phyloP scores from a whole-genome alignment of 768 basidiomycete species.

The Trametes elegans region DNA sequence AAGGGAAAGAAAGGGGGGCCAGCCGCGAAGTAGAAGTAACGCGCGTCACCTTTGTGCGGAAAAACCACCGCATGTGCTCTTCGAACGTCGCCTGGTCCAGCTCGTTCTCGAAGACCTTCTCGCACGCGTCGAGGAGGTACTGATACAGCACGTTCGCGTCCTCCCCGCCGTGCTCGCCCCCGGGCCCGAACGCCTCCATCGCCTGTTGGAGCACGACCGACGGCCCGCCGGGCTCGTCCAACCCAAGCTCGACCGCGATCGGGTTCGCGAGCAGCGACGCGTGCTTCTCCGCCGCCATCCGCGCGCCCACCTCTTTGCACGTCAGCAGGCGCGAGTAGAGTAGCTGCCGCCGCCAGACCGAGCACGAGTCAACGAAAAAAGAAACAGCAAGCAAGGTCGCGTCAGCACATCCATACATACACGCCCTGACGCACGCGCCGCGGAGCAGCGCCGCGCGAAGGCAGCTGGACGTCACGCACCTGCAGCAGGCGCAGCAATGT shows the following conservation, averaged over 20 bases:
- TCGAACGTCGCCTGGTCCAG: constrained; percentile 91
- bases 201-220: constrained; percentile 67
- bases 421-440: too few species aligned
- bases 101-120: constrained; percentile 91
- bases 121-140: constrained; percentile 87
- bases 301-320: constrained; percentile 80
- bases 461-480: constrained; percentile 45
- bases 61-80: constrained; percentile 94
- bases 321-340: constrained; percentile 83
- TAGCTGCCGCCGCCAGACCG: constrained; percentile 44
- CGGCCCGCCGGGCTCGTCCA: constrained; percentile 81
- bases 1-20: neutral
- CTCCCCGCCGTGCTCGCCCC: constrained; percentile 34
- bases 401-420: constrained; percentile 15
- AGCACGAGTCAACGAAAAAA: neutral
- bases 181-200: constrained; percentile 51
- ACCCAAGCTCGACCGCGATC: constrained; percentile 77
- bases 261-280: constrained; percentile 70
- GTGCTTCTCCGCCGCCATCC: constrained; percentile 66
- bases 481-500: constrained; percentile 85
- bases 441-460: too few species aligned
- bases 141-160: constrained; percentile 75
- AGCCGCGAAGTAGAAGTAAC: too few species aligned
- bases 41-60: constrained; percentile 71
- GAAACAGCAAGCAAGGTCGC: constrained; percentile 64